Conservation (phyloP, 108 stramenopile species). For the Fragilariopsis cylindrus region DNA sequence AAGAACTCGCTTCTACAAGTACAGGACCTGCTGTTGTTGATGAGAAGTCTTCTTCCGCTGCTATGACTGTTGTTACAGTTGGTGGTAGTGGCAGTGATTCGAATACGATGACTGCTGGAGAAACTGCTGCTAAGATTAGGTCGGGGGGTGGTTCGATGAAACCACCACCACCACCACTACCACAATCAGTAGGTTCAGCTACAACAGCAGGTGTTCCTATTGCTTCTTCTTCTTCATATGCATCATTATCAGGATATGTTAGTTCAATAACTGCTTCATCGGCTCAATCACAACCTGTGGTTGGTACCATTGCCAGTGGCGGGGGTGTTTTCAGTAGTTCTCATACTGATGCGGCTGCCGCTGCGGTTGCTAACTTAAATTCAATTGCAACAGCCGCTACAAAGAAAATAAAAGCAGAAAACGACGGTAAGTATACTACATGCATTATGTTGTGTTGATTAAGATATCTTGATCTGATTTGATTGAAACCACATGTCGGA, state of each 20-base stretch:
- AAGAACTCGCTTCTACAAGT: no score
- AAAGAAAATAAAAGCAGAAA: constrained; percentile 13
- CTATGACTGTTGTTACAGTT: constrained; percentile 1
- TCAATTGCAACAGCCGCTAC: constrained; percentile 30
- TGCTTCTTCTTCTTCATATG: not conserved
- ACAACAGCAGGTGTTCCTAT: not conserved
- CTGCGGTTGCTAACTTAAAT: constrained; percentile 35
- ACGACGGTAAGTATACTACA: constrained; percentile 7
- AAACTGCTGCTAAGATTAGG: constrained; percentile 5
- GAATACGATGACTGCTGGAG: constrained; percentile 6
- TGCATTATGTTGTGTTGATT: not conserved
- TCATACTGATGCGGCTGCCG: constrained; percentile 35
- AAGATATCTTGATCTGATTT: no score
- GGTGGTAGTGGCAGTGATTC: not conserved
- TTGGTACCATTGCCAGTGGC: constrained; percentile 4
- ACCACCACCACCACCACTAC: not conserved
- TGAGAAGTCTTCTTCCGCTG: not conserved
- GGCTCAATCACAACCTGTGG: no score
- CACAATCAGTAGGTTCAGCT: not conserved
- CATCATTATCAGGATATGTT: no score
- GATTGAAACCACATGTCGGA: constrained; percentile 1
- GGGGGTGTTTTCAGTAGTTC: not conserved
- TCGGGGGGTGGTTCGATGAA: not conserved
- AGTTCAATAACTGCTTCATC: no score
- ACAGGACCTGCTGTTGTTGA: not conserved